Base-by-base conservation (phyloP, 768 basidiomycete genomes). In the Mrakia frigida region DNA sequence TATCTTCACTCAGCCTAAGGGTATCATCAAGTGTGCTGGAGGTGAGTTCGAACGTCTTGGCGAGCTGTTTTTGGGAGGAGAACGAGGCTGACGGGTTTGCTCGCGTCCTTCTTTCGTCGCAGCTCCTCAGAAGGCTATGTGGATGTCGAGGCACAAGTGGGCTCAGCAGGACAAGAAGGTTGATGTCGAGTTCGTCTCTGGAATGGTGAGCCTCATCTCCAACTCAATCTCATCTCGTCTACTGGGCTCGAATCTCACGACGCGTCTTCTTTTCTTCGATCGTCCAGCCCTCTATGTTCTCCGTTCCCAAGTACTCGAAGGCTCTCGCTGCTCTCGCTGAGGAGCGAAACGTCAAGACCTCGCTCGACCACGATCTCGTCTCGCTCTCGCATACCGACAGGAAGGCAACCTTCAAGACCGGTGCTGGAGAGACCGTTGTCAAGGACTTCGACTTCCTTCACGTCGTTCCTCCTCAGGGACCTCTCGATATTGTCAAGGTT, bases 91-190 rank as follows among this genome's bases (percentile, higher is more conserved):
- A 71, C 46, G 46, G 46, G 16, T 50, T 21, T 50, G 9, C 18
- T 46, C 41, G 11, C 75, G n/a, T 43, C 43, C 28, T 35, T 52
- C 4, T 37, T 28, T 16, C 39, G 3, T 46, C 31, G 31, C 79
- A 92, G 91, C 90, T 23, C 91, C 92, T 28, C 92, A 93, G 82
- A 94, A 95, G 84, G 91, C 94, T 73, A 94, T 96, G 92, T 96
- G 93, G 93, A 93, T 94, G 91, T 78, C 77, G 9, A 77, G 79
- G 71, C 78, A 77, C 69, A 80, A 80, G 70, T 82, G 82, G 82
- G 79, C 78, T 60, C 80, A 79, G 69, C 78, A 79, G 28, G 77
- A 80, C 10, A 79, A 78, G 43, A 74, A 87, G 69, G 86, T 91
- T 79, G 86, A 88, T 70, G 81, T 91, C 78, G 88, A 92, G 76